phyloP scores from a whole-genome alignment of 2,329 filamentous ascomycete genomes.

The Aureobasidium leucospermi region DNA sequence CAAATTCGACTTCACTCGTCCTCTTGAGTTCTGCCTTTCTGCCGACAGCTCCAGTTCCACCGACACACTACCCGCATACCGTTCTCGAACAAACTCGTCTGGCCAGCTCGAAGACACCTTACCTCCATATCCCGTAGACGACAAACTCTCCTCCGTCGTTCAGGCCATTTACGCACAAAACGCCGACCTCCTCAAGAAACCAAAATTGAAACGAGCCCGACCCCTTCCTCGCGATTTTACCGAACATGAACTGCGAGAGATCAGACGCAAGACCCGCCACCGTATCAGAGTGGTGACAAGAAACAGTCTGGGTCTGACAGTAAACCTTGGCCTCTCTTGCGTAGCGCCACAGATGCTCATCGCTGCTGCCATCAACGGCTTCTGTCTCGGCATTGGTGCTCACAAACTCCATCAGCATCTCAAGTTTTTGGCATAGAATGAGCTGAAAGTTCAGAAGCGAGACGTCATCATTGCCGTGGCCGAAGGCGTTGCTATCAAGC shows the following conservation, averaged over 20 bases:
- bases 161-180: neutral
- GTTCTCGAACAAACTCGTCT: neutral
- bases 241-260: neutral
- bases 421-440: neutral
- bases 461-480: neutral
- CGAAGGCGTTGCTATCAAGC: constrained; percentile 1
- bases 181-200: neutral
- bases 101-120: neutral
- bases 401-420: constrained; percentile 3
- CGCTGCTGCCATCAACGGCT: constrained; percentile 5
- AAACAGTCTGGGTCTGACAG: neutral
- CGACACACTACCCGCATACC: neutral
- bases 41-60: neutral
- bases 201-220: neutral
- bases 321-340: constrained; percentile 1
- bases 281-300: constrained; percentile 5
- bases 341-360: constrained; percentile 12
- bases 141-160: neutral
- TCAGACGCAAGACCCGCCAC: constrained; percentile 8
- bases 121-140: neutral
- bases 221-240: neutral
- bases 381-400: constrained; percentile 4
- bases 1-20: constrained; percentile 1
- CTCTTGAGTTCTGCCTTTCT: neutral
- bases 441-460: constrained; percentile 1